Base-by-base conservation (phyloP, 768 basidiomycete species). In the Boletus tylopilopsis region DNA sequence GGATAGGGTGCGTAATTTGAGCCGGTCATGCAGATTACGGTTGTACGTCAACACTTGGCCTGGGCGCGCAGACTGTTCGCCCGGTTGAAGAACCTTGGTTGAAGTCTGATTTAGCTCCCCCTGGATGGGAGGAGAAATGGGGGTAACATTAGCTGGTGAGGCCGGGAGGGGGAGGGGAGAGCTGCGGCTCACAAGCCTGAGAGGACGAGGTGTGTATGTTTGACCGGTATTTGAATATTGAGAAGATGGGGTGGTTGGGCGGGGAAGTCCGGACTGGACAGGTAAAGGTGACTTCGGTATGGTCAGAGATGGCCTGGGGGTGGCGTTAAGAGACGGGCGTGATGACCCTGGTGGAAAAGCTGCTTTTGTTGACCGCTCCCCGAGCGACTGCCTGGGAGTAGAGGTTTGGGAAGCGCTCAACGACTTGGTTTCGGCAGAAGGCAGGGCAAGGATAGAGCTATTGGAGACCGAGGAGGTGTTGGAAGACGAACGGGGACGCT, bases 401-500 rank as follows among this genome's bases (percentile, higher is more conserved):
- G 52, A 44, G 0, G 48, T 34, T 12, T 50, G 30, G 24, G 57
- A 66, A 41, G 49, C 22, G 6, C 35, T 55, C 36, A 19, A 56
- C 15, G 52, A 46, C 33, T 50, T 56, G 34, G 18, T 21, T 23
- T 54, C 48, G 24, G 38, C 13, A 12, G 49, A 23, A 36, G 50
- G 50, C 10, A 55, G 25, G 6, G 43, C 51, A 5, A 51, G 30
- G 15, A 42, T 47, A 5, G 66, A 66, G n/a, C 34, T 47, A 19
- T 53, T 58, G 39, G 64, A 63, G 12, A 50, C 50, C 3, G 55
- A 66, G 38, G 54, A 69, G 13, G 54, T 47, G 66, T 18, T 76
- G 33, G 40, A 69, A 62, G 63, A 74, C 69, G 47, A 73, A 58
- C 67, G 62, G 6, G 64, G 54, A 56, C 71, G 60, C 24, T 51